Base-by-base conservation (phyloP, 1,139 yeast species). In the Lodderomyces theae region DNA sequence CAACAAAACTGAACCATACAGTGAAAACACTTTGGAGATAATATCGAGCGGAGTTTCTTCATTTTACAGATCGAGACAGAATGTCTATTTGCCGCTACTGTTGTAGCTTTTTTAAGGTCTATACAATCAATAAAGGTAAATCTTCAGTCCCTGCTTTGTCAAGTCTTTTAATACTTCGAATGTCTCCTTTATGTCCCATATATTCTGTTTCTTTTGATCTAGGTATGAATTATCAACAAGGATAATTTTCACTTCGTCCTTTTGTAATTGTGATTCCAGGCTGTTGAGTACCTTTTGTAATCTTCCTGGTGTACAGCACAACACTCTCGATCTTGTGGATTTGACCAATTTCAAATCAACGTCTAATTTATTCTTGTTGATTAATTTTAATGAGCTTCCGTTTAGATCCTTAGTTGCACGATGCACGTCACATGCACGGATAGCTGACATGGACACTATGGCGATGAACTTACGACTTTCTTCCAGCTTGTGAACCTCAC, bases 351-450 rank as follows among this genome's bases (percentile, higher is more conserved):
- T 70, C 45, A 78, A 61, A 54, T 85, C 92, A 39, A 78, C 79
- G 18, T 69, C 67, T 31, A 82, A 55, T 48, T 80, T 77, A 57
- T 85, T 84, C 59, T 84, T 85, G 51, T 78, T 76, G 53, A 84
- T 84, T 34, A 84, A 58, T 54, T 83, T 84, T 41, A 83, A 48
- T 2, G 87, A 77, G 0, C 83, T 76, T 8, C 82, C 80, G 4
- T 70, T 63, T 25, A 80, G 52, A 22, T 69, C 69, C 49, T 75
- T 72, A 9, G 82, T 74, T 1, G 82, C 80, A 42, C 92, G 69
- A 53, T 78, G 79, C 2, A 82, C 71, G 52, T 84, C 90, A 61
- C 92, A 84, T 1, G 84, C 87, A 43, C 92, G 68, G 18, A 83
- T 61, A 1, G 90, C 90, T 0, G 89, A 82, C 72, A 78, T 74